Percentiles rank a stretch among this genome's conserved stretches.
These are phyloP conservation scores for Arabis hirsuta DNA, from an alignment of 345 rosid species.

Conservation along the genomic window DNA sequence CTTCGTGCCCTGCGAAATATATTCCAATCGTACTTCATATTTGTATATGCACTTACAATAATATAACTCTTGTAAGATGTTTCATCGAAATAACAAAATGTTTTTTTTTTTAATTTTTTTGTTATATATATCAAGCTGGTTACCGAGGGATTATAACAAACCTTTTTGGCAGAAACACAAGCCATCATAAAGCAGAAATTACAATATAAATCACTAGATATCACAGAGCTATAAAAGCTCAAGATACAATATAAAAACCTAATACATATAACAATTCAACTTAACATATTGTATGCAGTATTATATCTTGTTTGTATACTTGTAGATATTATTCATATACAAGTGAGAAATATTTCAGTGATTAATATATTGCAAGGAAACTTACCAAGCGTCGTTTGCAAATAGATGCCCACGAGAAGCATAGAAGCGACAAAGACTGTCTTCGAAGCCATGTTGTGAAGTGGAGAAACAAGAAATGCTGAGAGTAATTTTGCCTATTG, in stretches of 20 bases:
- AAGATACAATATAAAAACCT: neutral
- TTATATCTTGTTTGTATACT: neutral
- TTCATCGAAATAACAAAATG: neutral
- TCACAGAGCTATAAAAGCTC: too few species aligned
- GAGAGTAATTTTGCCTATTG: neutral
- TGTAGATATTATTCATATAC: neutral
- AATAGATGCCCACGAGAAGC: slow-evolving; percentile 30
- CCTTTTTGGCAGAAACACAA: too few species aligned
- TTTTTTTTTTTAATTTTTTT: too few species aligned
- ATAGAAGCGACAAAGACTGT: slow-evolving; percentile 17
- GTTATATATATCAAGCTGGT: too few species aligned
- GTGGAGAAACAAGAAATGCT: neutral
- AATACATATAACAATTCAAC: too few species aligned
- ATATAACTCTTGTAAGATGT: neutral
- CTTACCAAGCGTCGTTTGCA: slow-evolving; percentile 35
- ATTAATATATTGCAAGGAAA: slow-evolving; percentile 6
- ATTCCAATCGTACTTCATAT: neutral
- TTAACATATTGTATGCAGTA: neutral
- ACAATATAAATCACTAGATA: too few species aligned
- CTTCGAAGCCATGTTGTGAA: slow-evolving; percentile 35
- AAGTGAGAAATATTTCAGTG: neutral
- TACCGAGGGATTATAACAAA: too few species aligned
- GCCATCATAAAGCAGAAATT: too few species aligned
- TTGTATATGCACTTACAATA: neutral
- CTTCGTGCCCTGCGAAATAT: slow-evolving; percentile 43